Conservation (phyloP, 495 filamentous ascomycete species). For the Tuber microsphaerosporum region DNA sequence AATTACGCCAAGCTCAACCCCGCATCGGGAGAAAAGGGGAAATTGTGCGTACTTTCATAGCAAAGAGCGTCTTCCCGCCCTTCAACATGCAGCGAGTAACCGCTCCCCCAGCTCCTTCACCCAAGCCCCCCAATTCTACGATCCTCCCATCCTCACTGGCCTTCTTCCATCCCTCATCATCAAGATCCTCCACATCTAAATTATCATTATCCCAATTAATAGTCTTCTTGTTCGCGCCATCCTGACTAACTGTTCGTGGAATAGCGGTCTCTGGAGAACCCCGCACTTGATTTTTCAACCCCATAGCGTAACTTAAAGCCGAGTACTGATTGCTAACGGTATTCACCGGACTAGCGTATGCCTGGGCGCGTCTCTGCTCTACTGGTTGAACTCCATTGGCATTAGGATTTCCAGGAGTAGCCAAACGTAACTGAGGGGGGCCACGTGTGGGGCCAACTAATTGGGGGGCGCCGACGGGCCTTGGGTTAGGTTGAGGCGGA, state of each 20-base stretch:
- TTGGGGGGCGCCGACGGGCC: constrained; percentile 2
- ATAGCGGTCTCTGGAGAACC: constrained; percentile 35
- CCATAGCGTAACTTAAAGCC: constrained; percentile 40
- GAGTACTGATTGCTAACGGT: constrained; percentile 36
- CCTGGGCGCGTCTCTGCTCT: constrained; percentile 22
- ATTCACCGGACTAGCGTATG: constrained; percentile 29
- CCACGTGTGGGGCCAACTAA: constrained; percentile 16
- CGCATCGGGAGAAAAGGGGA: constrained; percentile 6
- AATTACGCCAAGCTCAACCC: background rate
- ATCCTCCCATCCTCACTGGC: constrained; percentile 84
- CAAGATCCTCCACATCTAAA: constrained; percentile 84
- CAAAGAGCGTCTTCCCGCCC: constrained; percentile 89
- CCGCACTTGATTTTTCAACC: constrained; percentile 39
- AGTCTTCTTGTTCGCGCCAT: constrained; percentile 31
- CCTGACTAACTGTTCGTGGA: constrained; percentile 16
- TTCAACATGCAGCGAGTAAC: constrained; percentile 85
- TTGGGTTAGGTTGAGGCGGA: constrained; percentile 15
- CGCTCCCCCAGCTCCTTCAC: constrained; percentile 91
- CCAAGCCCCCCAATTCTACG: constrained; percentile 77
- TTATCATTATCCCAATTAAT: constrained; percentile 42
- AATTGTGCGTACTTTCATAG: constrained; percentile 67
- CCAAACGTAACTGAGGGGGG: constrained; percentile 37
- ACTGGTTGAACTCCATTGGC: constrained; percentile 21
- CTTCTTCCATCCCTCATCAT: constrained; percentile 90
- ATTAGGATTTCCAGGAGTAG: constrained; percentile 36